Evolutionary conservation across 331 rosid genomes (phyloP).

Genomic region (Rosa hybrid): DNA sequence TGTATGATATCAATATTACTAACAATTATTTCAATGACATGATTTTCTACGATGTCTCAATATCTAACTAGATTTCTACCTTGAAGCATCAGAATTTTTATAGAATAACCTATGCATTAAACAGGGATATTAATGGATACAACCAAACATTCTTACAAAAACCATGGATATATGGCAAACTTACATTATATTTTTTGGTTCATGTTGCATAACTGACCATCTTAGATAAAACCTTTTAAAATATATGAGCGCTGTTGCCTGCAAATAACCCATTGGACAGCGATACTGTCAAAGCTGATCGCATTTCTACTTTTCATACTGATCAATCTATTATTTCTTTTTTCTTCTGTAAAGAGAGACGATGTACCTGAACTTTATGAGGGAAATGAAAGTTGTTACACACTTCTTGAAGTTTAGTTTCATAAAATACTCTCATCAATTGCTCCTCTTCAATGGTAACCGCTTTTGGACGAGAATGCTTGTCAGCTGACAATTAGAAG

Average conservation of each 20-base stretch:
- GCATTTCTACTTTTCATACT: background rate
- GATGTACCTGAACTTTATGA: slow-evolving; percentile 86
- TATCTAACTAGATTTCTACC: background rate
- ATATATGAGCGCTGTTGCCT: slow-evolving; percentile 93
- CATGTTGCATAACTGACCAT: slow-evolving; percentile 96
- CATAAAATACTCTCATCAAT: slow-evolving; percentile 52
- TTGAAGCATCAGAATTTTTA: slow-evolving; percentile 4
- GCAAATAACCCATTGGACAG: slow-evolving; percentile 43
- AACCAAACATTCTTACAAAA: background rate
- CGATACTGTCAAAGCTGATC: background rate
- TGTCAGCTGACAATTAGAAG: slow-evolving; percentile 38
- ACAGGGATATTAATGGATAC: background rate
- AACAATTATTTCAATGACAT: background rate
- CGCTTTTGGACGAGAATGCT: slow-evolving; percentile 54
- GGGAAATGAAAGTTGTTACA: slow-evolving; percentile 94
- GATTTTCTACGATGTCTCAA: slow-evolving; percentile 9
- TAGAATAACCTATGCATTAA: background rate
- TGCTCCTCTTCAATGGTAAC: slow-evolving; percentile 64
- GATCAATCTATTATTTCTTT: background rate
- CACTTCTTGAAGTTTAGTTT: slow-evolving; percentile 64
- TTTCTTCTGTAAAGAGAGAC: slow-evolving; percentile 7
- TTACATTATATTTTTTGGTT: slow-evolving; percentile 91
- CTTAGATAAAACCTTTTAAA: slow-evolving; percentile 93
- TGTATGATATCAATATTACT: background rate
- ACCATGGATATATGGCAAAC: slow-evolving; percentile 27